phyloP scores from a whole-genome alignment of 2,329 filamentous ascomycete genomes.

The Ophiostoma sp. region DNA sequence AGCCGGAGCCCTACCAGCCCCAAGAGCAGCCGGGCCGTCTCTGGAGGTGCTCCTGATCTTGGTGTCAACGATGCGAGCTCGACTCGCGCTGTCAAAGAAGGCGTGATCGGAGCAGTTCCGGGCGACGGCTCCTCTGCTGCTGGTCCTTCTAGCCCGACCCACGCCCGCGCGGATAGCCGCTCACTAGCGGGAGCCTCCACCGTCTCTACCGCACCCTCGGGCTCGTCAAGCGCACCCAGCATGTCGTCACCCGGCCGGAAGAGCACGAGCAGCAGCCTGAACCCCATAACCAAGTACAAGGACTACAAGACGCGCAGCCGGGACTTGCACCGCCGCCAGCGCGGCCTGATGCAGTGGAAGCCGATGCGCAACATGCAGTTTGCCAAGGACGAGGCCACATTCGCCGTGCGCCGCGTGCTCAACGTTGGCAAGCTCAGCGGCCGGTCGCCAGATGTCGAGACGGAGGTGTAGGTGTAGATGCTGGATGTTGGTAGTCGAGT shows the following conservation, averaged over 20 bases:
- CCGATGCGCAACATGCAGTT: constrained; percentile 81
- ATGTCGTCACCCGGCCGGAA: constrained; percentile 31
- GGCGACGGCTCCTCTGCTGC: background rate
- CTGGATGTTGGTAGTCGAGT: background rate
- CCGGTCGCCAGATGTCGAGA: constrained; percentile 82
- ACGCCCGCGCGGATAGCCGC: background rate
- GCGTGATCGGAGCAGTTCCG: background rate
- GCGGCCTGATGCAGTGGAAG: constrained; percentile 89
- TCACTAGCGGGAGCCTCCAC: background rate
- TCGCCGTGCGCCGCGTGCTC: constrained; percentile 67
- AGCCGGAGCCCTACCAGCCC: background rate
- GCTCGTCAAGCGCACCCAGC: constrained; percentile 26
- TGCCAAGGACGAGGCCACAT: constrained; percentile 80
- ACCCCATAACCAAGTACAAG: constrained; percentile 53
- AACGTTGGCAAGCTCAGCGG: constrained; percentile 73
- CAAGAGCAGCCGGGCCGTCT: background rate
- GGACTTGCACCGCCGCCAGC: constrained; percentile 75
- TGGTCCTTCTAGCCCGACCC: background rate
- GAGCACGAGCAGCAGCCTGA: constrained; percentile 34
- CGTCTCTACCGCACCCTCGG: background rate
- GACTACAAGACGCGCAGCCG: constrained; percentile 63
- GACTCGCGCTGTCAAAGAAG: background rate
- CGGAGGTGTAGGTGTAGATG: constrained; percentile 44
- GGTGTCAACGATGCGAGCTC: constrained; percentile 13
- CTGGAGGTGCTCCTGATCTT: background rate